A percentile compares a stretch with the other conserved stretches of the same genome.
These are phyloP conservation scores for Blepharisma japonicum DNA, from an alignment of 73 alveolate genomes.

Conservation along the genomic window DNA sequence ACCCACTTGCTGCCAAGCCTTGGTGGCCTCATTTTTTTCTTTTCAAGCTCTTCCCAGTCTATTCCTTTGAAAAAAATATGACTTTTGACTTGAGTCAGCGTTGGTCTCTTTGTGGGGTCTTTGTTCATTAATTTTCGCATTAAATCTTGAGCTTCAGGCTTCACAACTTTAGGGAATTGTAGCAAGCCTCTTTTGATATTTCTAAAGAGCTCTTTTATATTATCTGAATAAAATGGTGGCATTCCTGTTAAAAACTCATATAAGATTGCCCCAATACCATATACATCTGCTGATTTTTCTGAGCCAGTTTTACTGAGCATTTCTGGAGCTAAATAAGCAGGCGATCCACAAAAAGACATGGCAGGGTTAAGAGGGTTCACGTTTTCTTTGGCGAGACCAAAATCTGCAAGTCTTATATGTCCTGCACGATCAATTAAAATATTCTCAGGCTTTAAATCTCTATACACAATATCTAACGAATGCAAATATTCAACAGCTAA, in stretches of 20 bases:
- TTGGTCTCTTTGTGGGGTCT: conserved; percentile 56
- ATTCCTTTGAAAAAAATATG: conserved; percentile 65
- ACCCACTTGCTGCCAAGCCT: conserved; percentile 23
- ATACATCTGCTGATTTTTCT: conserved; percentile 54
- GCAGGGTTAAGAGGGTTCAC: conserved; percentile 58
- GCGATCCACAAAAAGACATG: conserved; percentile 82
- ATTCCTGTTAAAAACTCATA: conserved; percentile 71
- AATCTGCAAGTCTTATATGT: conserved; percentile 21
- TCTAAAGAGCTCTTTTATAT: conserved; percentile 57
- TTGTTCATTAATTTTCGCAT: conserved; percentile 43
- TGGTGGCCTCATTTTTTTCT: conserved; percentile 60
- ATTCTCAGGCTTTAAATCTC: conserved; percentile 80
- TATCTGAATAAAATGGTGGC: conserved; percentile 82
- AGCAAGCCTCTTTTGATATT: conserved; percentile 56
- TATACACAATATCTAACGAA: conserved; percentile 34
- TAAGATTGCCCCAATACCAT: conserved; percentile 64
- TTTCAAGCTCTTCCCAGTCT: conserved; percentile 65
- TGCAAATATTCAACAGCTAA: conserved; percentile 8
- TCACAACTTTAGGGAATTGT: conserved; percentile 60
- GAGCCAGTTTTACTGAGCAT: conserved; percentile 40
- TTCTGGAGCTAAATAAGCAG: conserved; percentile 84
- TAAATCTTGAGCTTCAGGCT: conserved; percentile 58
- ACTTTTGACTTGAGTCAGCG: conserved; percentile 48
- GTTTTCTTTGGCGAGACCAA: conserved; percentile 37
- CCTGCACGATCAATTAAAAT: conserved; percentile 45